Percentiles rank a stretch among this genome's conserved stretches.
phyloP scores from a whole-genome alignment of 345 rosid genomes.

The Raphanus raphanistrum region DNA sequence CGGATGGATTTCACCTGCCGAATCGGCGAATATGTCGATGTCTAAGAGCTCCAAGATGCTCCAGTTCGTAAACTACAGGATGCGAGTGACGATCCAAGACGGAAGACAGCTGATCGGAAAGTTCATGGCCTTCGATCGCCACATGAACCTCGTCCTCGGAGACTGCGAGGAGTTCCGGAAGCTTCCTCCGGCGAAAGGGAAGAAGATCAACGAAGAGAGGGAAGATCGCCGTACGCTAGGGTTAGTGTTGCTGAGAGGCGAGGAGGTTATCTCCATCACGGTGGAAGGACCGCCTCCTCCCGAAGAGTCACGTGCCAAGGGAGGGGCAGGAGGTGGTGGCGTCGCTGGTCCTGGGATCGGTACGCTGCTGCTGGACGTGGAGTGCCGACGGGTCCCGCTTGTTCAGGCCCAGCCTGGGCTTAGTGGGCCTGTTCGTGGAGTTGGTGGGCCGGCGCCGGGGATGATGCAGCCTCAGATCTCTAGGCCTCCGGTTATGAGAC shows the following conservation, averaged over 20 bases:
- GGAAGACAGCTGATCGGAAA: slow-evolving; percentile 94
- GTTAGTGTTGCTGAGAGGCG: slow-evolving; percentile 93
- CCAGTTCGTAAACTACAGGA: slow-evolving; percentile 91
- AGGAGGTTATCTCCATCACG: slow-evolving; percentile 97
- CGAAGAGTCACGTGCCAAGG: slow-evolving; percentile 90
- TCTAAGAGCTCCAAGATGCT: slow-evolving; percentile 99
- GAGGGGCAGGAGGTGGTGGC: slow-evolving; percentile 57
- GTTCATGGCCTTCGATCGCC: slow-evolving; percentile 99
- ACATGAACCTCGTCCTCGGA: slow-evolving; percentile 96
- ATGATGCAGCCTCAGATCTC: slow-evolving; percentile 99
- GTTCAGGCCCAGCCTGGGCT: slow-evolving; percentile 97
- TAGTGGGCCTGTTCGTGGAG: slow-evolving; percentile 90
- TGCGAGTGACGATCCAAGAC: slow-evolving; percentile 97
- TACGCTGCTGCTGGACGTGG: slow-evolving; percentile 98
- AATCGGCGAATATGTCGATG: slow-evolving; percentile 68
- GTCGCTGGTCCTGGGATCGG: slow-evolving; percentile 85
- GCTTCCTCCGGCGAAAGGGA: slow-evolving; percentile 90
- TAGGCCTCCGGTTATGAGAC: slow-evolving; percentile 78
- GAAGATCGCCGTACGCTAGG: slow-evolving; percentile 98
- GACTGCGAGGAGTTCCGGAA: slow-evolving; percentile 99
- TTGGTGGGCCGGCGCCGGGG: slow-evolving; percentile 94
- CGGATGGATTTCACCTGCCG: background rate
- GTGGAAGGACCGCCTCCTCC: slow-evolving; percentile 99
- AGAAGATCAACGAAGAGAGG: slow-evolving; percentile 71
- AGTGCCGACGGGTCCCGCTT: slow-evolving; percentile 78